Evolutionary conservation across 2,329 filamentous ascomycete species (phyloP).

Genomic region (Sporothrix globosa): DNA sequence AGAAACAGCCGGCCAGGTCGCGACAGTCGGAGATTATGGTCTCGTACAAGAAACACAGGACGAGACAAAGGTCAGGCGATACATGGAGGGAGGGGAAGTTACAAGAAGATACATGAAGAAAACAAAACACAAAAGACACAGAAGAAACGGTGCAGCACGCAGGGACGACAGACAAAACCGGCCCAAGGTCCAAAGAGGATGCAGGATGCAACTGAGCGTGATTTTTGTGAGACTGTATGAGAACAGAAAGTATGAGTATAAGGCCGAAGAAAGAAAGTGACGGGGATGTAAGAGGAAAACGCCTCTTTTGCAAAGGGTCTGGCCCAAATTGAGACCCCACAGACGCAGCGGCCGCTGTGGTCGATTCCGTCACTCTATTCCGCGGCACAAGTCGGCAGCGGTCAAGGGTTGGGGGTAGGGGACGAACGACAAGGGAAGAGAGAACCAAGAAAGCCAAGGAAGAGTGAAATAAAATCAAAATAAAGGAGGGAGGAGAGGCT

Average conservation of each 20-base stretch:
- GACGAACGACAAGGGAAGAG: not conserved
- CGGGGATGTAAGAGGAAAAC: not conserved
- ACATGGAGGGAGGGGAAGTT: not conserved
- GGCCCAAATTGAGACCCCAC: conserved; percentile 25
- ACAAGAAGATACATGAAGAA: too few relatives aligned
- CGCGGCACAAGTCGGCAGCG: conserved; percentile 19
- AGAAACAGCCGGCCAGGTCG: conserved; percentile 7
- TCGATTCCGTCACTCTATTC: conserved; percentile 17
- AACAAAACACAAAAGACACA: not conserved
- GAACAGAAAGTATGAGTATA: not conserved
- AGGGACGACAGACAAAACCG: not conserved
- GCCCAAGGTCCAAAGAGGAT: not conserved
- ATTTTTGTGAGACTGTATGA: conserved; percentile 9
- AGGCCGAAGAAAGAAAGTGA: not conserved
- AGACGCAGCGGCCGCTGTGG: not conserved
- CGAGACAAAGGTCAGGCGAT: conserved; percentile 11
- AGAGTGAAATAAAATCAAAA: not conserved
- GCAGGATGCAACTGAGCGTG: conserved; percentile 17
- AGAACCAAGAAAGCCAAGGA: not conserved
- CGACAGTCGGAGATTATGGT: not conserved
- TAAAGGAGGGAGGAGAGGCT: not conserved
- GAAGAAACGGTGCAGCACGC: not conserved
- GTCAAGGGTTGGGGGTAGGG: not conserved
- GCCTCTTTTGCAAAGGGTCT: not conserved
- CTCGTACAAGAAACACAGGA: conserved; percentile 14